A percentile compares a stretch with the other conserved stretches of the same genome.
phyloP scores from a whole-genome alignment of 2,329 filamentous ascomycete species.

The Claviceps sp. region DNA sequence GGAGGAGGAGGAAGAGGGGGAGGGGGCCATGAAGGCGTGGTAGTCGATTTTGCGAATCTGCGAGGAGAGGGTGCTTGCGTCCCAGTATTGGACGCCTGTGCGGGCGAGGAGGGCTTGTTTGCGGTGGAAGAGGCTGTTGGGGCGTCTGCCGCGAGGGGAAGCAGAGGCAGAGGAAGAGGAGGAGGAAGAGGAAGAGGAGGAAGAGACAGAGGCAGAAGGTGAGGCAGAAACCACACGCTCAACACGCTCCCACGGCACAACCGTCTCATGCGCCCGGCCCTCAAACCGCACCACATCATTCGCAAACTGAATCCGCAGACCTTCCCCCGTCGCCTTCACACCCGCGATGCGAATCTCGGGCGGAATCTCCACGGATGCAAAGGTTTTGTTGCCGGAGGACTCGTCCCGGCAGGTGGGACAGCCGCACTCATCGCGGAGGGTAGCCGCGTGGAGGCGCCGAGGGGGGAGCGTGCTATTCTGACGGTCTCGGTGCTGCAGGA shows the following conservation, averaged over 20 bases:
- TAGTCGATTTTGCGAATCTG: conserved; percentile 52
- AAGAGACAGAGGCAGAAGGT: too few species aligned
- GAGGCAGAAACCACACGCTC: conserved; percentile 13
- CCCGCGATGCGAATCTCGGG: conserved; percentile 17
- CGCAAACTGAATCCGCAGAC: conserved; percentile 47
- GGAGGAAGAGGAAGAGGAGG: conserved; percentile 2
- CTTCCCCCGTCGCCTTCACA: conserved; percentile 20
- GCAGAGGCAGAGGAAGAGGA: background rate
- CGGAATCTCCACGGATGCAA: conserved; percentile 29
- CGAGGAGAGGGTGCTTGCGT: conserved; percentile 20
- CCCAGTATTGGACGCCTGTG: conserved; percentile 28
- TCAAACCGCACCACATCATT: conserved; percentile 26
- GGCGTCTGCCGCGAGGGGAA: conserved; percentile 8
- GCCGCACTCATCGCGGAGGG: conserved; percentile 40
- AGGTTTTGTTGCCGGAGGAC: conserved; percentile 47
- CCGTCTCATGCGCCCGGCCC: conserved; percentile 17
- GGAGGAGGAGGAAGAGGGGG: background rate
- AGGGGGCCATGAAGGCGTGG: conserved; percentile 54
- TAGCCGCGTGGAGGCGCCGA: conserved; percentile 9
- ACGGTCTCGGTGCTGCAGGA: conserved; percentile 5
- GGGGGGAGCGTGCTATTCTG: background rate
- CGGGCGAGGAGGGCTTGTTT: conserved; percentile 17
- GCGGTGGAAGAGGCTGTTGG: conserved; percentile 10
- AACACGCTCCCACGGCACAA: conserved; percentile 22
- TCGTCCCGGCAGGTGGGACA: conserved; percentile 40